phyloP scores from a whole-genome alignment of 306 rosid species.

The Vachellia pachyceras region DNA sequence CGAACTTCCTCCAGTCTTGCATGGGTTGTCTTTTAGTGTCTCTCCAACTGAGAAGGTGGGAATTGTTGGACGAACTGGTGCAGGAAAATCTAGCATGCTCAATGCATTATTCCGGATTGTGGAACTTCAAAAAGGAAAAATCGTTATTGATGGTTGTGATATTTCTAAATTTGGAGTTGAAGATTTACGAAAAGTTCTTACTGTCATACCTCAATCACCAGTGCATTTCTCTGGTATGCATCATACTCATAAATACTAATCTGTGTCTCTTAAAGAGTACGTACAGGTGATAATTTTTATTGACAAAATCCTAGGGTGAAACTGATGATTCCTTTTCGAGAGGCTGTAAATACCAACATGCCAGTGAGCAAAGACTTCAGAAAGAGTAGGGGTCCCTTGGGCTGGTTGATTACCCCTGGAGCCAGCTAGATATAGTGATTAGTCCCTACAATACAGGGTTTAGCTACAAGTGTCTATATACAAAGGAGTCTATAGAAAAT shows the following conservation, averaged over 20 bases:
- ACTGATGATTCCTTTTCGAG: neutral
- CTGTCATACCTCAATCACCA: conserved; percentile 92
- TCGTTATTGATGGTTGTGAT: conserved; percentile 72
- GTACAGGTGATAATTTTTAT: conserved; percentile 1
- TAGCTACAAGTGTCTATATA: neutral
- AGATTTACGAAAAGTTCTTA: conserved; percentile 76
- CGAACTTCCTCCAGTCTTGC: conserved; percentile 87
- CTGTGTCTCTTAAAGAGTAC: neutral
- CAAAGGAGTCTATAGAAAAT: neutral
- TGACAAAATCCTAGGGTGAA: neutral
- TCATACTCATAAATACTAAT: conserved; percentile 9
- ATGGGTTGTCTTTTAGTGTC: conserved; percentile 70
- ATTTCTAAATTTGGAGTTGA: conserved; percentile 69
- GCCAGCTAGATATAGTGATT: neutral
- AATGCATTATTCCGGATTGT: conserved; percentile 86
- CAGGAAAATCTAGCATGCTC: conserved; percentile 96
- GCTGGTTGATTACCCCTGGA: neutral
- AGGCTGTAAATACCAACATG: neutral
- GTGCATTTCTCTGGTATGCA: conserved; percentile 83
- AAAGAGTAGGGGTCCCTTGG: neutral
- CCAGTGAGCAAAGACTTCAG: neutral
- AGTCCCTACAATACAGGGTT: neutral
- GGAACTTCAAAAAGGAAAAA: conserved; percentile 76
- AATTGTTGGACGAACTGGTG: conserved; percentile 95
- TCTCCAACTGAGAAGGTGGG: conserved; percentile 84